Base-by-base conservation (phyloP, 441 rosid genomes). In the Populus tomentosa region DNA sequence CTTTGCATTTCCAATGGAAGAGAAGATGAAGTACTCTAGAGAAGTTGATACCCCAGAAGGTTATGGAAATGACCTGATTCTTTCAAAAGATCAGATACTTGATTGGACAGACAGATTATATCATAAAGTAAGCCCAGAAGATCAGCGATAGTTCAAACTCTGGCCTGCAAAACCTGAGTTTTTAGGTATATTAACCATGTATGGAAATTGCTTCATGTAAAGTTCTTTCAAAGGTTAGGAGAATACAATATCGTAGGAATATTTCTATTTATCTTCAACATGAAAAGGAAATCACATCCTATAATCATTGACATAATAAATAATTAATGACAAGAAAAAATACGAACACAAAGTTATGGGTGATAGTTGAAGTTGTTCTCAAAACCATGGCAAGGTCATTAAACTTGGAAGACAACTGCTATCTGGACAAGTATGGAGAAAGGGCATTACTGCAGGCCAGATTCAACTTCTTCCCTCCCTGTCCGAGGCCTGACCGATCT, bases 401-500 rank as follows among this genome's bases (percentile, higher is more conserved):
- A 76, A 80, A 80, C 14, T 72, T 90, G 70, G 88, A 90, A 13
- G 89, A 87, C 16, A 75, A 79, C 69, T 69, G 85, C 59, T 89
- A 87, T 79, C 73, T 88, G 79, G 83, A 87, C 2, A 84, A 82
- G 86, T 84, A 78, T 67, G 91, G 92, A 73, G 90, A 85, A 40
- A 67, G 32, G 50, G 82, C 83, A 70, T 67, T 33, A 0, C 74
- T 88, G 87, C 28, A 67, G 61, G 89, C 91, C 36, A 85, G 94
- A 78, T 91, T 88, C 85, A 90, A 93, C 78, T 77, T 80, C 67
- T 90, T 86, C 79, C 95, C 94, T 53, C 86, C 86, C n/a, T 90
- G 94, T 82, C 86, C 92, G 1, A 87, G 84, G 59, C 92, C 98
- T 8, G 91, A 89, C 50, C 80, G 33, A 62, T 85, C 85, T 63